Base-by-base conservation (phyloP, 805 yeast genomes). In the Yarrowia sp. region DNA sequence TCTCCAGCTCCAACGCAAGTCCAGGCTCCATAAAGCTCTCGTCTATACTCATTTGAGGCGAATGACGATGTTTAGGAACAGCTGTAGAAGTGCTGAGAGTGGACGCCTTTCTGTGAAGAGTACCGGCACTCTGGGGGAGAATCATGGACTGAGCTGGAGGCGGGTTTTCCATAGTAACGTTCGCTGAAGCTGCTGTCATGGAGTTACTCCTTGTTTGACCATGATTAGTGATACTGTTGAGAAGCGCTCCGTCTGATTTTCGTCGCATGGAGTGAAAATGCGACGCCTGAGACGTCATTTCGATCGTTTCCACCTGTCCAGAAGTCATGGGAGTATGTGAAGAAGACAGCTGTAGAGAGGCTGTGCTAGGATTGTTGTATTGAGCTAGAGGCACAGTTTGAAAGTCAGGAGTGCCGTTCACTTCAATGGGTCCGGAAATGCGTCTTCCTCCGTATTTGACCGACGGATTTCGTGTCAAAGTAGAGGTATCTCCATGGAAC, bases 251-350 rank as follows among this genome's bases (percentile, higher is more conserved):
- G 13, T 38, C 61, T 2, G 61, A 55, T 8, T 55, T 55, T 10
- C 61, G 36, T 0, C 61, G 22, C 47, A 41, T 55, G 11, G 61
- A 31, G 47, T 38, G 47, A 15, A 55, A 55, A 9, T 55, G 61
- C 14, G 61, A 55, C 28, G 61, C 61, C 17, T 41, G 61, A 13
- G 61, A 55, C 17, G 61, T 55, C 61, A 55, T 55, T 31, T 55
- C 61, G 17, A 55, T 55, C 11, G 61, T 55, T 11, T 55, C 61
- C 11, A 41, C 61, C 2, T 8, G 9, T 1, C 47, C 45, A 10
- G 17, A 14, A 15, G 17, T 7, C 2, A 15, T 15, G 4, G 61
- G 61, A 5, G 47, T 55, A 10, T 55, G 61, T 1, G 31, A 39
- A 2, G 61, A 55, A 6, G 61, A 55, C 6, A 55, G 47, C 13